A percentile compares a stretch with the other conserved stretches of the same genome.
Evolutionary conservation across 768 basidiomycete species (phyloP).

Genomic region (Psilocybe azurescens): DNA sequence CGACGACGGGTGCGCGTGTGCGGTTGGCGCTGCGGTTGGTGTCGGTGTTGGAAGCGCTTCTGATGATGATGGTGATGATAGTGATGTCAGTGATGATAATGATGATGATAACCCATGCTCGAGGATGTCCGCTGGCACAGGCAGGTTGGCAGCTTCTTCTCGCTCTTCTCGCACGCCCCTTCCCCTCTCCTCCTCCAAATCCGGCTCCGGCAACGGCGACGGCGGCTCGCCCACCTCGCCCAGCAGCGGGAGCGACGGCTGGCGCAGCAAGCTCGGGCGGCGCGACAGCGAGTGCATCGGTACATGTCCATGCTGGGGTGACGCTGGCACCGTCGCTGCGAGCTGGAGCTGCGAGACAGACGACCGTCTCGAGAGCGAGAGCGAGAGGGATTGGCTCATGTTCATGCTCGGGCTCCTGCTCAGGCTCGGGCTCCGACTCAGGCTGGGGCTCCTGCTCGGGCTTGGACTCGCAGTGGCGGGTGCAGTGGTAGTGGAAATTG

Average conservation of each 20-base stretch:
- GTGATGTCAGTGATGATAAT: too few species aligned
- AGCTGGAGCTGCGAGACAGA: background rate
- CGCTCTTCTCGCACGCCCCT: too few species aligned
- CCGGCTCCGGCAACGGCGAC: conserved; percentile 16
- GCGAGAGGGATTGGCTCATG: too few species aligned
- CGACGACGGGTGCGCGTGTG: background rate
- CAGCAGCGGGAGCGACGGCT: background rate
- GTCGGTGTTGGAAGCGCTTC: background rate
- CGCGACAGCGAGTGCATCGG: conserved; percentile 3
- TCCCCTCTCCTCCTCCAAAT: background rate
- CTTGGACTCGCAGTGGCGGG: background rate
- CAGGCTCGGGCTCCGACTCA: too few species aligned
- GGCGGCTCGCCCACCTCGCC: background rate
- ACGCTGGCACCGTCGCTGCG: background rate
- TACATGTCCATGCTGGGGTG: background rate
- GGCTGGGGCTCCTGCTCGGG: background rate
- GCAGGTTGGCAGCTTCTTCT: too few species aligned
- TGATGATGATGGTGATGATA: background rate
- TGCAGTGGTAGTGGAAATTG: too few species aligned
- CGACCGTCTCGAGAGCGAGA: background rate
- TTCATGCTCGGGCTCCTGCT: background rate
- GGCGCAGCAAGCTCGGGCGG: conserved; percentile 4
- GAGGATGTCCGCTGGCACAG: too few species aligned
- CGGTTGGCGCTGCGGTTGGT: background rate
- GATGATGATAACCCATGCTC: too few species aligned